Conservation (phyloP, 805 yeast species). For the Yamadazyma paraphyllophila region DNA sequence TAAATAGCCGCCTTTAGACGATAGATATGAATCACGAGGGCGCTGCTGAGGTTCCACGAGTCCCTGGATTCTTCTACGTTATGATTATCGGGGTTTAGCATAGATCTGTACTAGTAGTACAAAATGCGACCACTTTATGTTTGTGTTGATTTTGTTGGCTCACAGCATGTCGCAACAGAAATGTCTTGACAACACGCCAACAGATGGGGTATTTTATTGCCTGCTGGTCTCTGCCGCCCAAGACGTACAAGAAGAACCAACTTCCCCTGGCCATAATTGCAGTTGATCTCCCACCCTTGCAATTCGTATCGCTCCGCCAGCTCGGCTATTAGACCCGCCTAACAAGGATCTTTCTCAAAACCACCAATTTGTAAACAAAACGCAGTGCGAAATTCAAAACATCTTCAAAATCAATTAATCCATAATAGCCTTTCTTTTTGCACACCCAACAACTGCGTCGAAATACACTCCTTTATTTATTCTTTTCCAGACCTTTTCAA, state of each 20-base stretch:
- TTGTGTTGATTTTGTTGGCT: no score
- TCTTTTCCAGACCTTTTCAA: background rate
- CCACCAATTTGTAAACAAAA: background rate
- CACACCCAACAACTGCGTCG: constrained; percentile 5
- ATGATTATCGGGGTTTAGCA: background rate
- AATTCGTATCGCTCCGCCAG: background rate
- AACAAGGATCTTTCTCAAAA: constrained; percentile 1
- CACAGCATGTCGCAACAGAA: no score
- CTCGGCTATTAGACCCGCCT: background rate
- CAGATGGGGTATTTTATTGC: background rate
- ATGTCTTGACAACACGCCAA: background rate
- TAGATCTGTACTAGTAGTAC: background rate
- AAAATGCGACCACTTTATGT: background rate
- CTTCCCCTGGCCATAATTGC: background rate
- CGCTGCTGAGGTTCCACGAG: no score
- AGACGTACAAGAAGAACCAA: no score
- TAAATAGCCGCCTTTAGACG: no score
- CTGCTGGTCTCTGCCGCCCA: background rate
- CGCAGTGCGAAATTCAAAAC: constrained; percentile 5
- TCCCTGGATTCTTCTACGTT: no score
- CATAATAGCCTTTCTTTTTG: background rate
- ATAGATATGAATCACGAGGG: no score
- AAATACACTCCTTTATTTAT: constrained; percentile 1
- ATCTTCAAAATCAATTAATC: constrained; percentile 3
- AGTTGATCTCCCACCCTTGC: background rate